Base-by-base conservation (phyloP, 2,329 filamentous ascomycete genomes). In the Huntiella moniliformis region DNA sequence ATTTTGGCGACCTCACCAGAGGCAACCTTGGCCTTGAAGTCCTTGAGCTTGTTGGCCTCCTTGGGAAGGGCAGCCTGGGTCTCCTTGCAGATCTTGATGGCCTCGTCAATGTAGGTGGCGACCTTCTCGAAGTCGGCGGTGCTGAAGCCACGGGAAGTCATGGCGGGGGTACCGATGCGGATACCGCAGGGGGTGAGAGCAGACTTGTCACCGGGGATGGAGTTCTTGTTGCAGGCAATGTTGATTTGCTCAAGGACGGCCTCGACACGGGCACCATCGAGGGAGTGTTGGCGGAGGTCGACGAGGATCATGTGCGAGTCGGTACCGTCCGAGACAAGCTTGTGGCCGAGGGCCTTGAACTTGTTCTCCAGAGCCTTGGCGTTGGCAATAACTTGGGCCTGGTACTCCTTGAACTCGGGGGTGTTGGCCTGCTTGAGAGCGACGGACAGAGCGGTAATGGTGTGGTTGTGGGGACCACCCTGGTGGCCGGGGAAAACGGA, bases 191-290 rank as follows among this genome's bases (percentile, higher is more conserved):
- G 91, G 52, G 88, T 84, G 58, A 98, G 74, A 1, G 91, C 91
- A 1, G 86, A 94, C 59, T 80, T 84, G 65, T 98, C 91, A 38
- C 88, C 91, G 1, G 91, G 91, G 0, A 95, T 88, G 5, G 91
- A 95, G 67, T 98, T 98, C 73, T 98, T 98, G 72, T 98, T 98
- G 60, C 83, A 82, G n/a, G 91, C 91, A 44, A 96, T 88, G 55
- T 88, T 88, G 53, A 92, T 85, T 40, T 93, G 75, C 61, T 95
- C 87, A 17, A 95, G 73, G 12, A 94, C 78, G 40, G 85, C 79
- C 67, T 95, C 87, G 11, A 94, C 85, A 45, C 87, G 79, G 17
- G 82, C 81, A 54, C 87, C 87, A 58, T 98, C 91, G 51, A 98
- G 77, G 48, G 72, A 71, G 59, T 91, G 82, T 34, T 83, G 77